phyloP scores from a whole-genome alignment of 805 yeast genomes.

The Kodamaea laetipori region DNA sequence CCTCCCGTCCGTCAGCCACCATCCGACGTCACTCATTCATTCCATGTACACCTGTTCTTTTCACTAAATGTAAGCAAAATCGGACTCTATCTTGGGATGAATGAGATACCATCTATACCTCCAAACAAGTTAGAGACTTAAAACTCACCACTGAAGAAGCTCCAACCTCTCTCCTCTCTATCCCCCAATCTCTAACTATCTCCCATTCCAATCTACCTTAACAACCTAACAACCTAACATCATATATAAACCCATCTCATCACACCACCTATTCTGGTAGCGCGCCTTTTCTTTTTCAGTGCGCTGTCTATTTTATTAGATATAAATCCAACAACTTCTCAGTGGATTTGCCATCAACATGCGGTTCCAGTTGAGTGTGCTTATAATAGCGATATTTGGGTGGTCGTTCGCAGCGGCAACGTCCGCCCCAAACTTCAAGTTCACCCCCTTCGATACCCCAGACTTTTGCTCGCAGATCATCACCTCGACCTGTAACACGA shows the following conservation, averaged over 20 bases:
- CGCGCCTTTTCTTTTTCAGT: conserved; percentile 4
- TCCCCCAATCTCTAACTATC: too few relatives aligned
- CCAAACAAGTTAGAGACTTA: too few relatives aligned
- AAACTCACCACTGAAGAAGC: too few relatives aligned
- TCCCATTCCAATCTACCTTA: too few relatives aligned
- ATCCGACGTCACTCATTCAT: too few relatives aligned
- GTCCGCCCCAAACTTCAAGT: conserved; percentile 10
- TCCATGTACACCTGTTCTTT: too few relatives aligned
- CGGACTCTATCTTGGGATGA: too few relatives aligned
- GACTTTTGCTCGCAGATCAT: conserved; percentile 48
- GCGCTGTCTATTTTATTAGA: neutral
- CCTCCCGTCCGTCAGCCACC: too few relatives aligned
- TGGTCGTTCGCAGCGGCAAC: neutral
- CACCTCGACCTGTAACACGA: conserved; percentile 47
- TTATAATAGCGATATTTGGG: neutral
- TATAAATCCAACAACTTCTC: neutral
- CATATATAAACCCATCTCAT: neutral
- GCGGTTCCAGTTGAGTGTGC: neutral
- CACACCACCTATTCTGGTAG: neutral
- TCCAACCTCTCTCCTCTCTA: too few relatives aligned
- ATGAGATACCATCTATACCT: too few relatives aligned
- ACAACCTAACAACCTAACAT: too few relatives aligned
- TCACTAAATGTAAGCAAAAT: too few relatives aligned
- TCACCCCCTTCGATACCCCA: conserved; percentile 44
- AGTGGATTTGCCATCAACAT: neutral